Conservation (phyloP, 106 monocot species). For the Allium fistulosum region DNA sequence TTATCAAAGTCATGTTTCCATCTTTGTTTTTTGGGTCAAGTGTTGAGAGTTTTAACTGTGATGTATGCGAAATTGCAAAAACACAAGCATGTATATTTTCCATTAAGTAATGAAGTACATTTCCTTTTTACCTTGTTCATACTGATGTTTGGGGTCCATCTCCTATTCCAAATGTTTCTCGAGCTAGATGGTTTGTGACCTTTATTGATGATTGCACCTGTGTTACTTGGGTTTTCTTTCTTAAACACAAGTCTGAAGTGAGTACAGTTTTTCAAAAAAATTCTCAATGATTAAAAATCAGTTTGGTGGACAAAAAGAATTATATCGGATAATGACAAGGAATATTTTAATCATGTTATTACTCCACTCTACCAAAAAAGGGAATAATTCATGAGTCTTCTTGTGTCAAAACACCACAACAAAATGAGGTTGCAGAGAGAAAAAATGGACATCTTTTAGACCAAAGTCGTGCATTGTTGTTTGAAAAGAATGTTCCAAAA, state of each 20-base stretch:
- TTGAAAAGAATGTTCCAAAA: conserved; percentile 4
- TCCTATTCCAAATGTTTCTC: not conserved
- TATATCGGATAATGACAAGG: not conserved
- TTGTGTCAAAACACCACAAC: not conserved
- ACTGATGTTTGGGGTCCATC: not conserved
- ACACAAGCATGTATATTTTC: conserved; percentile 4
- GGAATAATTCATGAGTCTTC: conserved; percentile 8
- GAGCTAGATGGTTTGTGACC: conserved; percentile 2
- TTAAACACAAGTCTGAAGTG: not conserved
- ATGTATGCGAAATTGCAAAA: conserved; percentile 6
- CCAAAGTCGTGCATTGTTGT: not conserved
- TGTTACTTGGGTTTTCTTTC: conserved; percentile 5
- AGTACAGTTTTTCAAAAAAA: not conserved
- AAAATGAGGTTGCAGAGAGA: conserved; percentile 6
- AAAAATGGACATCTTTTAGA: conserved; percentile 10
- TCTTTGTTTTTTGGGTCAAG: not conserved
- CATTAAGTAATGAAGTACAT: not conserved
- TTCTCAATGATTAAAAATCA: not conserved
- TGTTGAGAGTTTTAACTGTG: conserved; percentile 5
- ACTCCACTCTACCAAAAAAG: not conserved
- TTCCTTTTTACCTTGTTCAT: conserved; percentile 6
- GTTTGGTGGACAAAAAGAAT: not conserved
- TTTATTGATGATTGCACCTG: conserved; percentile 7
- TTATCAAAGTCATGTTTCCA: conserved; percentile 3
- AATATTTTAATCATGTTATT: conserved; percentile 2